Base-by-base conservation (phyloP, 1,284 basidiomycete genomes). In the Ustilago cynodontis region DNA sequence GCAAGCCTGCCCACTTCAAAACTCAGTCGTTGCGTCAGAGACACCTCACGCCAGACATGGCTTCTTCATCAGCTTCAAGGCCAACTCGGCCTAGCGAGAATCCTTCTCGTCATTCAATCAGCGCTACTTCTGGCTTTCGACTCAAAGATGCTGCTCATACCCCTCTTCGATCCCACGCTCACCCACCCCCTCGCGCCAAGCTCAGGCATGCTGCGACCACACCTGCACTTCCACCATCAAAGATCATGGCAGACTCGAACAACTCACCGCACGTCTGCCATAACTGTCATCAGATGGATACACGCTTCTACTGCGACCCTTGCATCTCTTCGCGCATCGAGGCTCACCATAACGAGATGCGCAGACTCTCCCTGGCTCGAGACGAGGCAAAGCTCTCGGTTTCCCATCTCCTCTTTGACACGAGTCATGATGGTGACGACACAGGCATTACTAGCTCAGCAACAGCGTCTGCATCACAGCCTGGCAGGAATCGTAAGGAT, bases 231-330 rank as follows among this genome's bases (percentile, higher is more conserved):
- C n/a, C 28, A 8, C n/a, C 37, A 9, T 22, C 47, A 13, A 43
- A 43, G 20, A 33, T 49, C 2, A 24, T 52, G 10, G 3, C 22
- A 10, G 29, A 50, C 13, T 37, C 49, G 2, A 43, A 14, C 18
- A 24, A 39, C 47, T 49, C 47, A 4, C 35, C 71, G 5, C 58
- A 68, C 20, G 29, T 54, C 20, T 80, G 78, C 37, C 47, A 62
- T 1, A 63, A 80, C 28, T 80, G 79, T 26, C 69, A 64, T 37
- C 69, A 63, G 35, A 53, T 62, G 37, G 65, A 79, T 20, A 63
- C 68, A 3, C 63, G 63, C 33, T 80, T 80, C 65, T 80, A 63
- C 35, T 80, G 79, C 59, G 64, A 67, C 11, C 59, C 61, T 10
- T 80, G 79, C 33, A 58, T 79, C 51, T 39, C 60, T 39, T 68